Base-by-base conservation (phyloP, 108 stramenopile species). In the Skeletonema potamos region DNA sequence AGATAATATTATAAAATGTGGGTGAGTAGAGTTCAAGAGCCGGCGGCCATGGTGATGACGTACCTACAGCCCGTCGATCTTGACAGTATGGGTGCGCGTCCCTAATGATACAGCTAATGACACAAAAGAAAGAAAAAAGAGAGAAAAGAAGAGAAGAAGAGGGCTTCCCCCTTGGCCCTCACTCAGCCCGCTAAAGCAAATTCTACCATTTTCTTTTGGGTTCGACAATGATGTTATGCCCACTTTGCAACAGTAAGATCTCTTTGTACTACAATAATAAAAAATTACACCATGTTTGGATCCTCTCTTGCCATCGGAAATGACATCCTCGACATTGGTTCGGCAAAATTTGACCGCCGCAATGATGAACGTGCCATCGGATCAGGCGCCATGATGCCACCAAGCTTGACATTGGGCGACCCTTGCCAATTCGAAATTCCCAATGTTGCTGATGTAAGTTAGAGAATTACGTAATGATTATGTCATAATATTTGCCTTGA, bases 301-400 rank as follows among this genome's bases (percentile, higher is more conserved):
- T 57, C 80, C 28, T 64, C 73, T 28, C 63, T 65, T 56, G 56
- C 63, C 36, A 62, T 83, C 62, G 65, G 66, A 34, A 22, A 64
- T 26, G 93, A 91, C 51, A 83, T 94, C 58, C 86, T 94, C 51
- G 87, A 91, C 70, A 92, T 94, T 51, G 93, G 93, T 6, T 78
- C 90, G 55, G 81, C 81, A 64, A 90, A 92, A 85, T 79, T 76
- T 41, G 81, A 82, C 27, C 37, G 34, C 22, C 70, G 74, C 33
- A 27, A 26, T 27, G 73, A 58, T 36, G 27, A 85, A 17, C 85
- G 84, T 17, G 82, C 80, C 43, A 57, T 64, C 36, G 77, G 75
- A 20, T 46, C 54, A 26, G 85, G 81, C 15, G 77, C 73, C 41
- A 80, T 90, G 77, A 51, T 62, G 46, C 73, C 80, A 54, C 67